Evolutionary conservation across 1,139 yeast species (phyloP).

Genomic region (Debaryomycetaceae sp.): DNA sequence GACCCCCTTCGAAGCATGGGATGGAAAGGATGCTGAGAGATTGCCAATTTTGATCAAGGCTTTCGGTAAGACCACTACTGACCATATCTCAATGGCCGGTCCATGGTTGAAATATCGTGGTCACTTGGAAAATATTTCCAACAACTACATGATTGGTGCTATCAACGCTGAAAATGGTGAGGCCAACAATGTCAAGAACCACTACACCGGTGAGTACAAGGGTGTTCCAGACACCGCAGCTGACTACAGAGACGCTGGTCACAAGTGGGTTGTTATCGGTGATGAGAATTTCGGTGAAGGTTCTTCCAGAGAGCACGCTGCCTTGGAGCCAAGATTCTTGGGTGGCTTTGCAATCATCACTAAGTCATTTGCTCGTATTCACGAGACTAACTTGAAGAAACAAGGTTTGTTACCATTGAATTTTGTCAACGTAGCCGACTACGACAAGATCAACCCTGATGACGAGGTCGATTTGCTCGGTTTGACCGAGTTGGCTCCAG

Average conservation of each 20-base stretch:
- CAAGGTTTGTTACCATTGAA: conserved; percentile 80
- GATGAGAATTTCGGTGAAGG: conserved; percentile 99
- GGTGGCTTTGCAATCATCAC: conserved; percentile 98
- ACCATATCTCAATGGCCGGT: conserved; percentile 99
- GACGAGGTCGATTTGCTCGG: conserved; percentile 90
- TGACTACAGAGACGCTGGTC: conserved; percentile 89
- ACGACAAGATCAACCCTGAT: conserved; percentile 88
- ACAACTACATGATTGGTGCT: conserved; percentile 99
- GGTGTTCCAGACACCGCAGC: conserved; percentile 97
- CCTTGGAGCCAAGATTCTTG: conserved; percentile 97
- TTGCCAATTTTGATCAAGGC: conserved; percentile 96
- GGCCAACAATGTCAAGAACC: conserved; percentile 89
- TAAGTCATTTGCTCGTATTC: conserved; percentile 96
- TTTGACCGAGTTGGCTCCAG: conserved; percentile 85
- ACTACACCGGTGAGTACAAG: conserved; percentile 84
- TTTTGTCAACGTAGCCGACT: conserved; percentile 83
- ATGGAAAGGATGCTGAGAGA: conserved; percentile 87
- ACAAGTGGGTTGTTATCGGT: conserved; percentile 97
- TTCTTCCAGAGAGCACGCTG: conserved; percentile 99
- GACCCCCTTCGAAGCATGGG: conserved; percentile 66
- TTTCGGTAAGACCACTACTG: conserved; percentile 97
- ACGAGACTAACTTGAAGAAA: conserved; percentile 52
- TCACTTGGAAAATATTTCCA: conserved; percentile 97
- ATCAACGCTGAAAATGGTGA: conserved; percentile 94
- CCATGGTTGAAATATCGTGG: conserved; percentile 99